A percentile compares a stretch with the other conserved stretches of the same genome.
Evolutionary conservation across 2,329 filamentous ascomycete genomes (phyloP).

Genomic region (Trematosphaeria pertusa): DNA sequence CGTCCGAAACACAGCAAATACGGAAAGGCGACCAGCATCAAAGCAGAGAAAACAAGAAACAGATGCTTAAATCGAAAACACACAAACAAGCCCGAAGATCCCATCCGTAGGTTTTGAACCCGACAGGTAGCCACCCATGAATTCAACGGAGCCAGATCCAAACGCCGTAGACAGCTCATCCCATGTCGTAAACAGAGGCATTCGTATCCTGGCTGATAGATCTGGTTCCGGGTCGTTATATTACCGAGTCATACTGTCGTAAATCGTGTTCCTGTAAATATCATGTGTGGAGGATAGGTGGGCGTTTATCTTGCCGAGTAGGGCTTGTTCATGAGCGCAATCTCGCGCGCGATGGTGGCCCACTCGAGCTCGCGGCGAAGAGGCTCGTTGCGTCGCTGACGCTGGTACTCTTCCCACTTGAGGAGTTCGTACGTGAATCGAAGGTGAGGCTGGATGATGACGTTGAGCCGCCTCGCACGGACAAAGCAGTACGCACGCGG

Average conservation of each 20-base stretch:
- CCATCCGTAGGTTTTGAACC: background rate
- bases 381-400: constrained; percentile 59
- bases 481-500: constrained; percentile 97
- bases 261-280: constrained; percentile 15
- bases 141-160: constrained; percentile 4
- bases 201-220: constrained; percentile 14
- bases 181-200: constrained; percentile 8
- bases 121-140: background rate
- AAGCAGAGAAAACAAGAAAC: too few relatives aligned
- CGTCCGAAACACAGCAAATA: too few relatives aligned
- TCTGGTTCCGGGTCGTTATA: constrained; percentile 18
- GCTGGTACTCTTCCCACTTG: constrained; percentile 89
- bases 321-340: constrained; percentile 94
- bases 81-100: too few relatives aligned
- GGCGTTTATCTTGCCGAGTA: constrained; percentile 73
- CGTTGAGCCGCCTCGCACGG: constrained; percentile 87
- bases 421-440: constrained; percentile 91
- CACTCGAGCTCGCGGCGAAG: constrained; percentile 86
- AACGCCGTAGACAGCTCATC: constrained; percentile 9
- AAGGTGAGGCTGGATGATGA: constrained; percentile 97
- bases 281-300: constrained; percentile 3
- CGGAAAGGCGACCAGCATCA: too few relatives aligned
- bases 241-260: constrained; percentile 23
- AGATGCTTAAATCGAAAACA: too few relatives aligned
- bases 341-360: constrained; percentile 85